Percentiles rank a stretch among this genome's conserved stretches.
Evolutionary conservation across 805 yeast species (phyloP).

Genomic region (Kazachstania africana): DNA sequence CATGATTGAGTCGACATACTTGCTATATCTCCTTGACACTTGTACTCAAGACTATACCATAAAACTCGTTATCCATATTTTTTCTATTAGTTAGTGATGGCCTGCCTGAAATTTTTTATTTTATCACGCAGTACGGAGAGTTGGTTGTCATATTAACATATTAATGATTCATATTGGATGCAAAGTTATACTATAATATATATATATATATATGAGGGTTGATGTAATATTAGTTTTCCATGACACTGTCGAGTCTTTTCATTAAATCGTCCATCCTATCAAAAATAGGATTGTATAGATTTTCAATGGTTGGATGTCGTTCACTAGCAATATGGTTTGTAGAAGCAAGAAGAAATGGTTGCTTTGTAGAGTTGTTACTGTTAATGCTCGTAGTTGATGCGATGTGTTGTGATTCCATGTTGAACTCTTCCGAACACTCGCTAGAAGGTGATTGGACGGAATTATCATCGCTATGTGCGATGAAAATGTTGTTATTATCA

Average conservation of each 20-base stretch:
- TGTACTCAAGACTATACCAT: no score
- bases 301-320: conserved; percentile 36
- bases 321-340: conserved; percentile 1
- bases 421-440: conserved; percentile 15
- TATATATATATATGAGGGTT: no score
- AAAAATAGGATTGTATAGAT: conserved; percentile 47
- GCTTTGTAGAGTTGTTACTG: conserved; percentile 12
- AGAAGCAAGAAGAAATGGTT: conserved; percentile 1
- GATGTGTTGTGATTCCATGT: conserved; percentile 17
- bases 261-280: conserved; percentile 32
- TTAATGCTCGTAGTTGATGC: conserved; percentile 21
- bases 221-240: no score
- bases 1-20: conserved; percentile 29
- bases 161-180: no score
- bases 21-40: no score
- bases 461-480: background rate
- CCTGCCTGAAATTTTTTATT: no score
- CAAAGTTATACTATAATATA: no score
- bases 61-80: no score
- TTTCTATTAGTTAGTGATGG: no score
- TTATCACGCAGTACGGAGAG: no score
- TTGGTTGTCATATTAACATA: no score
- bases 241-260: conserved; percentile 11
- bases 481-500: background rate
- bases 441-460: conserved; percentile 5